A percentile compares a stretch with the other conserved stretches of the same genome.
Evolutionary conservation across 2,329 filamentous ascomycete genomes (phyloP).

Genomic region (Phialemonium atrogriseum): DNA sequence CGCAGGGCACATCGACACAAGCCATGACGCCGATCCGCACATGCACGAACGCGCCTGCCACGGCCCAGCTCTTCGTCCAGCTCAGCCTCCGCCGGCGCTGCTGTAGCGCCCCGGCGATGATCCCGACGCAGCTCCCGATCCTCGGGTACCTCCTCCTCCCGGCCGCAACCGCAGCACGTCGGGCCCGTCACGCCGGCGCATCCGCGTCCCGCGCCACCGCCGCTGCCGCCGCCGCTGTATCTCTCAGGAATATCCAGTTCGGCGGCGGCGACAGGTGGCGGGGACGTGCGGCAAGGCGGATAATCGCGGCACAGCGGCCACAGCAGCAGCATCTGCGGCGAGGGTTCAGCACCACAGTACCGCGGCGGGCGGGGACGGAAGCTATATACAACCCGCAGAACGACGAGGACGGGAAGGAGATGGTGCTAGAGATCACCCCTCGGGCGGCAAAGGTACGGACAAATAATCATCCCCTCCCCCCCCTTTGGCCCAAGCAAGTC

Average conservation of each 20-base stretch:
- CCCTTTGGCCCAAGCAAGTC: no score
- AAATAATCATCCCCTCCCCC: constrained; percentile 13
- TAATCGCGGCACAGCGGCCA: neutral
- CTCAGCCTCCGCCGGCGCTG: constrained; percentile 18
- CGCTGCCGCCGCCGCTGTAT: no score
- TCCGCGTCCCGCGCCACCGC: no score
- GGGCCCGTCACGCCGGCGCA: no score
- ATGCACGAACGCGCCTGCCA: constrained; percentile 30
- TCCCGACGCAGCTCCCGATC: no score
- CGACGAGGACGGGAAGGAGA: constrained; percentile 77
- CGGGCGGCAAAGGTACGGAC: constrained; percentile 72
- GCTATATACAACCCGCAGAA: constrained; percentile 62
- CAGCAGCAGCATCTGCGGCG: constrained; percentile 1
- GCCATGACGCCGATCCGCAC: constrained; percentile 16
- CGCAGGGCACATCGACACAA: no score
- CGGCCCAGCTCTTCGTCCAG: constrained; percentile 31
- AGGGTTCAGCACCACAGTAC: constrained; percentile 30
- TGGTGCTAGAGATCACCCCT: constrained; percentile 75
- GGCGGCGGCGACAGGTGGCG: no score
- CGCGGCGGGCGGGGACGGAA: constrained; percentile 30
- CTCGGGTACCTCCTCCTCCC: constrained; percentile 36
- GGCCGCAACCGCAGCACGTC: no score
- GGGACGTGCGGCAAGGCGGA: no score
- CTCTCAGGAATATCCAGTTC: no score
- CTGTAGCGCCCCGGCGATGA: constrained; percentile 6